Evolutionary conservation across 768 basidiomycete species (phyloP).

Genomic region (Tremella mesenterica): DNA sequence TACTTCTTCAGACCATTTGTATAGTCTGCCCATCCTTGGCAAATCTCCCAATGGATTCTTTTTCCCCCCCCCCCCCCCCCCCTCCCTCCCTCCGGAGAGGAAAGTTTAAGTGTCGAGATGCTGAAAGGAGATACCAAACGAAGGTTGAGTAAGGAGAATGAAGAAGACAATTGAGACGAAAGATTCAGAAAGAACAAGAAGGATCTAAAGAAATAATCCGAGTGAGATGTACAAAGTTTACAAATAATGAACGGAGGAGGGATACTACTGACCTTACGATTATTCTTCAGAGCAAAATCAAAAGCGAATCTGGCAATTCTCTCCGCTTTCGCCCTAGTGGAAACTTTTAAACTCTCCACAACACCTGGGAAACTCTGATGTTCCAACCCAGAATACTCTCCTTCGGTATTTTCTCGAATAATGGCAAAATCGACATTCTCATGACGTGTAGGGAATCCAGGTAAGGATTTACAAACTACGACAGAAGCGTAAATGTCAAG

Average conservation of each 20-base stretch:
- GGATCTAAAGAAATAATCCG: too few species aligned
- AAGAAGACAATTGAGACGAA: not conserved
- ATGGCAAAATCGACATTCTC: conserved; percentile 96
- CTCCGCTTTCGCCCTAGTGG: conserved; percentile 88
- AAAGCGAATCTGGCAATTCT: conserved; percentile 95
- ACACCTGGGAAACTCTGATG: conserved; percentile 92
- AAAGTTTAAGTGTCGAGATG: too few species aligned
- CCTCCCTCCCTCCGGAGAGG: too few species aligned
- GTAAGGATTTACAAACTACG: conserved; percentile 94
- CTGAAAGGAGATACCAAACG: too few species aligned
- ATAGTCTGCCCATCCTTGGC: too few species aligned
- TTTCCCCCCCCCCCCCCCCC: too few species aligned
- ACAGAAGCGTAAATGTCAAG: conserved; percentile 99
- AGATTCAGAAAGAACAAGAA: too few species aligned
- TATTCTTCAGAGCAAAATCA: conserved; percentile 97
- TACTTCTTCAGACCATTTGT: too few species aligned
- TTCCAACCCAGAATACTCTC: conserved; percentile 97
- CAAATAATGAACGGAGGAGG: not conserved
- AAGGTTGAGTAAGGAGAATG: too few species aligned
- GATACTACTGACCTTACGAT: conserved; percentile 66
- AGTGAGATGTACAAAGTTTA: conserved; percentile 1
- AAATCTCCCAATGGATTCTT: too few species aligned
- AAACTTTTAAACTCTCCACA: conserved; percentile 95
- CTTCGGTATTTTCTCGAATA: conserved; percentile 99
- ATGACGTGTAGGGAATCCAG: conserved; percentile 92